These are phyloP conservation scores for Pichia sp. DNA, from an alignment of 1,139 yeast genomes.

Conservation along the genomic window DNA sequence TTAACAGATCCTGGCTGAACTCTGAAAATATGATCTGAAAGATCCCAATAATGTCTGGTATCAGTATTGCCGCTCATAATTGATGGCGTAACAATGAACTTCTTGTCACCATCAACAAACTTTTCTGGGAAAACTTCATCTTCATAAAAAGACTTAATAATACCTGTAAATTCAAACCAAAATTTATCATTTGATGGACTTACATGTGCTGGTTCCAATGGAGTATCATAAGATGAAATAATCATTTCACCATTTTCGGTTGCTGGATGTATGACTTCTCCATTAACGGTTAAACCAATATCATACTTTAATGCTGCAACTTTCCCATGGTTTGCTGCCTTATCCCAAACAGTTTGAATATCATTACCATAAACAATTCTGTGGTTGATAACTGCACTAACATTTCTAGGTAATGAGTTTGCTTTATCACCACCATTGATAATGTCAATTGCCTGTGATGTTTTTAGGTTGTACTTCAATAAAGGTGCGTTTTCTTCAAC, in stretches of 20 bases:
- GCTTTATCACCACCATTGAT: slow-evolving; percentile 55
- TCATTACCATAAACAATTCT: slow-evolving; percentile 43
- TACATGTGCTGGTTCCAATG: slow-evolving; percentile 42
- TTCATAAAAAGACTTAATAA: slow-evolving; percentile 43
- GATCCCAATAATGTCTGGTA: slow-evolving; percentile 69
- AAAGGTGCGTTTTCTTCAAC: slow-evolving; percentile 24
- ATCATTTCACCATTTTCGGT: slow-evolving; percentile 42
- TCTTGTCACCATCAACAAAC: slow-evolving; percentile 33
- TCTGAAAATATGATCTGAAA: slow-evolving; percentile 69
- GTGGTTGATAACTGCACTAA: slow-evolving; percentile 44
- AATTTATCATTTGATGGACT: slow-evolving; percentile 36
- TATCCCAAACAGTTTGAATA: slow-evolving; percentile 27
- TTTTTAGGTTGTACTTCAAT: slow-evolving; percentile 38
- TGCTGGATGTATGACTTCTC: slow-evolving; percentile 29
- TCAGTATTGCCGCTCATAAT: slow-evolving; percentile 81
- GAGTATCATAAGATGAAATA: slow-evolving; percentile 28
- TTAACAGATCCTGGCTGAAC: slow-evolving; percentile 28
- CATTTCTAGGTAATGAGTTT: slow-evolving; percentile 51
- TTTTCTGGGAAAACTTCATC: slow-evolving; percentile 37
- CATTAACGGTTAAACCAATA: slow-evolving; percentile 39
- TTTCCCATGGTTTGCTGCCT: slow-evolving; percentile 27
- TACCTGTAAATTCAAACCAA: slow-evolving; percentile 42
- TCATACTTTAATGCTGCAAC: slow-evolving; percentile 40
- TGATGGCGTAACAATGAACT: slow-evolving; percentile 56
- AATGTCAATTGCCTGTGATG: slow-evolving; percentile 58